Evolutionary conservation across 257 asterid species (phyloP).

Genomic region (Nicotiana paniculata): DNA sequence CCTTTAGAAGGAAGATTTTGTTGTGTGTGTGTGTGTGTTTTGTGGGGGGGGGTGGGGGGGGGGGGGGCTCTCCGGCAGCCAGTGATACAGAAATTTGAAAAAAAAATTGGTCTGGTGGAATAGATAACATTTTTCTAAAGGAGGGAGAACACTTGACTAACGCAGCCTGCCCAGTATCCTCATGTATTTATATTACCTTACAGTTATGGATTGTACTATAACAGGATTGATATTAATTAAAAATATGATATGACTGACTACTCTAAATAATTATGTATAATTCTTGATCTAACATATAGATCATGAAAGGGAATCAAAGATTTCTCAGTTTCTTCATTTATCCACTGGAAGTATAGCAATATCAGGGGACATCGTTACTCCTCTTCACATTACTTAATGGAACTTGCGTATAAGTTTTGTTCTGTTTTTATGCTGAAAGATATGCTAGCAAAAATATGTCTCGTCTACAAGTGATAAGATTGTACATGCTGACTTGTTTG

Average conservation of each 20-base stretch:
- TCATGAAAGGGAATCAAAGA: background rate
- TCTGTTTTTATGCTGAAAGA: background rate
- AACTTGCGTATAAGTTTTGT: too few relatives aligned
- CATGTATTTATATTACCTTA: background rate
- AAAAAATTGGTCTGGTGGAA: too few relatives aligned
- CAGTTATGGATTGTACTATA: background rate
- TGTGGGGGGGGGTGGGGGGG: background rate
- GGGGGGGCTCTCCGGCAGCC: background rate
- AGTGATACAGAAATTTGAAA: background rate
- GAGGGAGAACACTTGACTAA: background rate
- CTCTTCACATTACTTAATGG: background rate
- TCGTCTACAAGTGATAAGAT: background rate
- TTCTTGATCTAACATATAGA: background rate
- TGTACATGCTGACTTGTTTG: background rate
- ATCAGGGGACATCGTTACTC: background rate
- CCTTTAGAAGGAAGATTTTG: background rate
- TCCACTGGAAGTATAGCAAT: background rate
- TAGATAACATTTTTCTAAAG: background rate
- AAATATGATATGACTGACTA: background rate
- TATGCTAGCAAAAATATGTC: background rate
- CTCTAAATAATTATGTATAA: background rate
- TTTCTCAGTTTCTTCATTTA: background rate
- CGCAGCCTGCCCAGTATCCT: background rate
- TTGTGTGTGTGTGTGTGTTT: too few relatives aligned
- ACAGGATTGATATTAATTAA: background rate